Evolutionary conservation across 2,329 filamentous ascomycete species (phyloP).

Genomic region (Xenoacremonium recifei): DNA sequence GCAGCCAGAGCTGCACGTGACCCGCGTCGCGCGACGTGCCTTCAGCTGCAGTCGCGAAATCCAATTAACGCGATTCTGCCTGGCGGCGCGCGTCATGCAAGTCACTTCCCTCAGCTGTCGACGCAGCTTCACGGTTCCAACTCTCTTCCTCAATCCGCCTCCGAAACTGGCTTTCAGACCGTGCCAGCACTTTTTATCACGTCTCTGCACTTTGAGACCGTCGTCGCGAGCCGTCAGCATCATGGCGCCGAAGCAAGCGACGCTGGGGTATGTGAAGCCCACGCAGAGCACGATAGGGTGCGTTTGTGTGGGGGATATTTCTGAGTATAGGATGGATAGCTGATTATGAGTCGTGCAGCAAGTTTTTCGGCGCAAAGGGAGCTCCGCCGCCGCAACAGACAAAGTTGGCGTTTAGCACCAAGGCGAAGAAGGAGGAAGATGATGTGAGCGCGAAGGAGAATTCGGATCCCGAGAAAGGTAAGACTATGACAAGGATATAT

Average conservation of each 20-base stretch:
- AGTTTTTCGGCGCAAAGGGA: slow-evolving; percentile 73
- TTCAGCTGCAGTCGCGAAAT: slow-evolving; percentile 18
- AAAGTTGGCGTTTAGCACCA: slow-evolving; percentile 72
- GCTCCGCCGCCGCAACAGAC: slow-evolving; percentile 67
- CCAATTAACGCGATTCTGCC: slow-evolving; percentile 42
- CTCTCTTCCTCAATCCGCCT: slow-evolving; percentile 12
- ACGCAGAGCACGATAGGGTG: slow-evolving; percentile 74
- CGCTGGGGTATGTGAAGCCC: slow-evolving; percentile 81
- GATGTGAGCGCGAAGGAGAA: slow-evolving; percentile 36
- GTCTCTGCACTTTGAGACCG: slow-evolving; percentile 5
- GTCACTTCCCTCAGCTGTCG: slow-evolving; percentile 17
- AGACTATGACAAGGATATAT: slow-evolving; percentile 3
- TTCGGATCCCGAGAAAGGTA: slow-evolving; percentile 38
- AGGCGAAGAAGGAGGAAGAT: slow-evolving; percentile 38
- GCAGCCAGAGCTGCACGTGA: slow-evolving; percentile 25
- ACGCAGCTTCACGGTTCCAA: slow-evolving; percentile 16
- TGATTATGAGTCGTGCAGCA: slow-evolving; percentile 64
- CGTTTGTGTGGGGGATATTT: slow-evolving; percentile 31
- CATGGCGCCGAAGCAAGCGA: slow-evolving; percentile 70
- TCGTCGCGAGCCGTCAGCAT: slow-evolving; percentile 14
- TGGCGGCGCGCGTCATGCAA: slow-evolving; percentile 35
- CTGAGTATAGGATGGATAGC: no score
- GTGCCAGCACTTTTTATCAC: slow-evolving; percentile 6
- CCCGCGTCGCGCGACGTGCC: slow-evolving; percentile 20
- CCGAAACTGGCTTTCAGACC: slow-evolving; percentile 8